Conservation (phyloP, 1,284 basidiomycete genomes). For the Spongispora temasekensis region DNA sequence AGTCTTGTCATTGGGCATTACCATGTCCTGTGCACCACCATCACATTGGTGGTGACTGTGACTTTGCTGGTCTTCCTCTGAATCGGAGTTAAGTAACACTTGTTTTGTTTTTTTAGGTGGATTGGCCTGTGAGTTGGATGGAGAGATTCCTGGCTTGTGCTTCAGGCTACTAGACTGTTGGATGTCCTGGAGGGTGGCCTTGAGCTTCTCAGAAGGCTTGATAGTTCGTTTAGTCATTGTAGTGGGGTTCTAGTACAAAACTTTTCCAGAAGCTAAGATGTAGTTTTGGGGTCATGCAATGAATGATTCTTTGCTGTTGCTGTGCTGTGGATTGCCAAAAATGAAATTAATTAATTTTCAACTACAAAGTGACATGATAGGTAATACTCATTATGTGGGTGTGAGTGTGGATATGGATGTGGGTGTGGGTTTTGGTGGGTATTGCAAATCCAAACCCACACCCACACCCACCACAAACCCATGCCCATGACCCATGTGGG, state of each 20-base stretch:
- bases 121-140: background rate
- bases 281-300: no score
- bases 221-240: background rate
- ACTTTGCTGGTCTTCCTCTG: background rate
- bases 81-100: background rate
- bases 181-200: background rate
- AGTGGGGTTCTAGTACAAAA: background rate
- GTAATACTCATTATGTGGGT: background rate
- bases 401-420: background rate
- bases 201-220: background rate
- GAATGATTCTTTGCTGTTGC: background rate
- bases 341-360: background rate
- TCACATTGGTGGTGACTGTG: background rate
- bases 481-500: background rate
- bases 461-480: background rate
- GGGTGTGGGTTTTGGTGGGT: background rate
- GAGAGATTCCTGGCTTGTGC: background rate
- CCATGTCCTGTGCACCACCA: background rate
- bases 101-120: background rate
- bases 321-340: background rate
- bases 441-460: background rate
- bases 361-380: background rate
- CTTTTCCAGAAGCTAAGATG: no score
- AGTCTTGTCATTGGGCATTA: background rate
- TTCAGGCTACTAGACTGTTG: background rate